These are phyloP conservation scores for Dioszegia hungarica DNA, from an alignment of 768 basidiomycete species.

Conservation along the genomic window DNA sequence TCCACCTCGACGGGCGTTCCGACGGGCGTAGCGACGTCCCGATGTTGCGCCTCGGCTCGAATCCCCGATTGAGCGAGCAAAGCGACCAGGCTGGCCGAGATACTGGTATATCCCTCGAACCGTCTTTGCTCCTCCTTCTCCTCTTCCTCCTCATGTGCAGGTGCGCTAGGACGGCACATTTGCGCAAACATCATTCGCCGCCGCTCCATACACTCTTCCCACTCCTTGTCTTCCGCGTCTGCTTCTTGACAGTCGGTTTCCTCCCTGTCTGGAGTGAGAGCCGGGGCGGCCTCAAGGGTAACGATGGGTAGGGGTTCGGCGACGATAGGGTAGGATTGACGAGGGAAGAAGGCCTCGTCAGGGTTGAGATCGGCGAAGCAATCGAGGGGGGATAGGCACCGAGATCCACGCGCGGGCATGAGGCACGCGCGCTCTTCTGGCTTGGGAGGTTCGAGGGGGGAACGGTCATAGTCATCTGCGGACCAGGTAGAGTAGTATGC, in stretches of 20 bases:
- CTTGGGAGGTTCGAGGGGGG: slow-evolving; percentile 61
- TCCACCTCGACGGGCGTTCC: slow-evolving; percentile 6
- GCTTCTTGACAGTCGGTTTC: not conserved
- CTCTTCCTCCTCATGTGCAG: not conserved
- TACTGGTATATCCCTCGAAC: slow-evolving; percentile 39
- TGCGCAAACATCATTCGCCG: slow-evolving; percentile 43
- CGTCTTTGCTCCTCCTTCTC: slow-evolving; percentile 17
- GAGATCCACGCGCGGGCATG: slow-evolving; percentile 67
- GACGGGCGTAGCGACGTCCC: slow-evolving; percentile 1
- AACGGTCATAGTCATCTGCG: slow-evolving; percentile 64
- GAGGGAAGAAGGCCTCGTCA: slow-evolving; percentile 9
- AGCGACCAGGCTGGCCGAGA: slow-evolving; percentile 32
- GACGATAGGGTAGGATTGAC: slow-evolving; percentile 2
- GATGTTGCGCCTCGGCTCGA: not conserved
- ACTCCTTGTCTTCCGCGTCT: slow-evolving; percentile 25
- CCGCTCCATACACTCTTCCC: slow-evolving; percentile 45
- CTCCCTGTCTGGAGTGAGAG: slow-evolving; percentile 8
- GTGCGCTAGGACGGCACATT: slow-evolving; percentile 16
- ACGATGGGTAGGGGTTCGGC: not conserved
- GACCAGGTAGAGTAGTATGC: slow-evolving; percentile 53
- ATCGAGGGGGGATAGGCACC: slow-evolving; percentile 19
- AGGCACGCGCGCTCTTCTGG: slow-evolving; percentile 60
- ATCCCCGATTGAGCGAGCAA: slow-evolving; percentile 8
- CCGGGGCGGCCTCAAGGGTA: not conserved
- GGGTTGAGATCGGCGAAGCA: slow-evolving; percentile 8